These are phyloP conservation scores for Alternaria ventricosa DNA, from an alignment of 2,329 filamentous ascomycete species.

Conservation along the genomic window DNA sequence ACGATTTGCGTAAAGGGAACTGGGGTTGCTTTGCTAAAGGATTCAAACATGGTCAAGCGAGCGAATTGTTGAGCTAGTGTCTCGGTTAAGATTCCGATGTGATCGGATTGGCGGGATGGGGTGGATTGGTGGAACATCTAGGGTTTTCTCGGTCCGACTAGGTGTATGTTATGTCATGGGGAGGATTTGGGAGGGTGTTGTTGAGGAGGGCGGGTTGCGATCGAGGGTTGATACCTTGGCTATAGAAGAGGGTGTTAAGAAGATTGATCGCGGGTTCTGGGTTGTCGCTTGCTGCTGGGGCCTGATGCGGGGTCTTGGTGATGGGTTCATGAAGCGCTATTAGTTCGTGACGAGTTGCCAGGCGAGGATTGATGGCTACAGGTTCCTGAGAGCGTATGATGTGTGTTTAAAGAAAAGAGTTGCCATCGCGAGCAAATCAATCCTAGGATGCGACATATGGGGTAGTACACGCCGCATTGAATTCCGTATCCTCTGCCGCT, in stretches of 20 bases:
- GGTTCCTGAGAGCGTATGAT: background rate
- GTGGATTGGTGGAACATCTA: slow-evolving; percentile 14
- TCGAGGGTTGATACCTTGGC: background rate
- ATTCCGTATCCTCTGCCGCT: background rate
- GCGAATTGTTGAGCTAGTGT: background rate
- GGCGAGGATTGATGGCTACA: background rate
- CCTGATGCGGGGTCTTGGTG: background rate
- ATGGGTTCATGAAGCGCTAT: background rate
- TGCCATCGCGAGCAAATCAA: background rate
- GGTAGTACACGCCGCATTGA: background rate
- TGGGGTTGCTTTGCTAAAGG: slow-evolving; percentile 12
- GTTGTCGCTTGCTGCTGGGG: background rate
- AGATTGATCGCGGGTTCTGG: background rate
- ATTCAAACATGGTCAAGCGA: slow-evolving; percentile 10
- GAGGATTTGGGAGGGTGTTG: background rate
- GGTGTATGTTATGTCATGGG: background rate
- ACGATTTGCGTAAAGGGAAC: slow-evolving; percentile 27
- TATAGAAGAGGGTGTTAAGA: background rate
- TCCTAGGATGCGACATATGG: background rate
- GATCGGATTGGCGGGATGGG: background rate
- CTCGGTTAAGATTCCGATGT: background rate
- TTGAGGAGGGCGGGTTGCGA: background rate
- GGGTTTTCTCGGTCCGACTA: slow-evolving; percentile 3
- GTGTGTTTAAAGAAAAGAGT: no score
- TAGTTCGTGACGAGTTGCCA: background rate